phyloP scores from a whole-genome alignment of 208 protist species.

The Leishmania lainsoni region DNA sequence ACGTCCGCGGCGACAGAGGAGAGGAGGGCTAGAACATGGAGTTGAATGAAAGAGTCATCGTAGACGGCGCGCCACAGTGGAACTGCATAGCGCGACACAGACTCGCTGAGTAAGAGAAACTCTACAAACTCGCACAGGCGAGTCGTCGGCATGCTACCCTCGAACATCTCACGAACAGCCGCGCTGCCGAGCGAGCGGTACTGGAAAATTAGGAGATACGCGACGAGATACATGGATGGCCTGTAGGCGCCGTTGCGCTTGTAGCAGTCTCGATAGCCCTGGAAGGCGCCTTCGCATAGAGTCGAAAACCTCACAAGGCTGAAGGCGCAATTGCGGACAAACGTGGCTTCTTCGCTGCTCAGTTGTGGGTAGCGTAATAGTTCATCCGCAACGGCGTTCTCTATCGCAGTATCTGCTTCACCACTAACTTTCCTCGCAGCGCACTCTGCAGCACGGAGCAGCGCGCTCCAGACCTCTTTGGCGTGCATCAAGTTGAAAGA shows the following conservation, averaged over 20 bases:
- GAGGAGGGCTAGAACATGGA: slow-evolving; percentile 36
- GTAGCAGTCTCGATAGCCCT: slow-evolving; percentile 70
- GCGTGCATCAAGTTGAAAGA: slow-evolving; percentile 40
- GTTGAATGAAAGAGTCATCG: slow-evolving; percentile 56
- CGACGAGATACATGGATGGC: slow-evolving; percentile 70
- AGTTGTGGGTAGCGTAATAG: slow-evolving; percentile 29
- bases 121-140: slow-evolving; percentile 66
- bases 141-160: slow-evolving; percentile 40
- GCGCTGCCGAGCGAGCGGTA: slow-evolving; percentile 51
- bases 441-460: slow-evolving; percentile 46
- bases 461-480: slow-evolving; percentile 57
- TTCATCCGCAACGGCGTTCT: slow-evolving; percentile 45
- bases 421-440: slow-evolving; percentile 17
- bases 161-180: slow-evolving; percentile 54
- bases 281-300: slow-evolving; percentile 69
- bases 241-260: slow-evolving; percentile 59
- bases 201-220: slow-evolving; percentile 76
- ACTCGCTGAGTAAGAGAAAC: slow-evolving; percentile 50
- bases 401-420: slow-evolving; percentile 30
- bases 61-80: slow-evolving; percentile 58
- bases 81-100: slow-evolving; percentile 36
- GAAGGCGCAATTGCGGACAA: slow-evolving; percentile 53
- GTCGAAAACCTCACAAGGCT: slow-evolving; percentile 57
- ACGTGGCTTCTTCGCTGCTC: slow-evolving; percentile 32
- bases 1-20: slow-evolving; percentile 32